Base-by-base conservation (phyloP, 768 basidiomycete genomes). In the Hypholoma fasciculare region DNA sequence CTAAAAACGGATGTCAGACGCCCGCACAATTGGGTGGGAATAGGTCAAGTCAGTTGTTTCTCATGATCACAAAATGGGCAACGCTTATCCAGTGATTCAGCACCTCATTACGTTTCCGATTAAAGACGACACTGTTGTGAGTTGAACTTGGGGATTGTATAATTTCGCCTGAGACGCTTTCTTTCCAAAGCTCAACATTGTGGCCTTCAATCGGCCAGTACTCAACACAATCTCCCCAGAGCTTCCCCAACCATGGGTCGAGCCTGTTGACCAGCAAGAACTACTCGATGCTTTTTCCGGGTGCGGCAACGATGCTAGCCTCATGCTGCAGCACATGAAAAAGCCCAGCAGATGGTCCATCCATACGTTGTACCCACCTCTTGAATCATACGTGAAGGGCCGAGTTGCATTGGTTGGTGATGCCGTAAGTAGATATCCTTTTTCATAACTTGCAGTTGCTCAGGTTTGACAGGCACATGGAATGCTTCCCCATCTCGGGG, bases 401-500 rank as follows among this genome's bases (percentile, higher is more conserved):
- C 73, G 72, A n/a, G 70, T 83, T 8, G 83, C 77, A 3, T 71
- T 86, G 19, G 71, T 83, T 26, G 84, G 83, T 5, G 84, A 86
- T 65, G 78, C 84, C 16, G 79, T 80, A 60, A 49, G 76, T 74
- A 26, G 23, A 23, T 1, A 23, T 23, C 23, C 4, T 23, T 23
- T 3, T 19, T 49, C 26, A 14, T 52, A 27, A 49, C 13, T 54
- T 20, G 37, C 53, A 55, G 46, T 43, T 47, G 14, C 14, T 37
- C 19, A 42, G n/a, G 62, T 56, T 20, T 48, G 11, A 39, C n/a
- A 79, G 79, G 84, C 84, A 8, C 85, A 86, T 62, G 82, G 72
- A 0, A 85, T 85, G 84, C 62, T 78, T 36, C 84, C 86, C 0
- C 83, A 86, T 66, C 69, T 86, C 9, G 84, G 83, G 2, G 77